Evolutionary conservation across 2,329 filamentous ascomycete species (phyloP).

Genomic region (Xylaria sp.): DNA sequence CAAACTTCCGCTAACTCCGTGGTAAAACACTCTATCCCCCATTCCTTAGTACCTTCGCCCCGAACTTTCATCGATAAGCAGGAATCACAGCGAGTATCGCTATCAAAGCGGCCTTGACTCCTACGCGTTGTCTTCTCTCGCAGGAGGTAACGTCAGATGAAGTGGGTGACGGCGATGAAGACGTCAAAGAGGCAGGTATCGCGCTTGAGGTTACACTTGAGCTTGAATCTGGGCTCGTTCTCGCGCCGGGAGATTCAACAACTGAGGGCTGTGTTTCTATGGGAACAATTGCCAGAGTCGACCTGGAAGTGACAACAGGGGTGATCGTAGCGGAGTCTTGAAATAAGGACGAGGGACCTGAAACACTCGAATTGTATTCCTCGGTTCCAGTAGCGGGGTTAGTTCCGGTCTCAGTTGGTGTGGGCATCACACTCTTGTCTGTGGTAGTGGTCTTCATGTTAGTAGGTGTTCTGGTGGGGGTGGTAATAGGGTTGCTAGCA

Average conservation of each 20-base stretch:
- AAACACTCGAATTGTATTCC: constrained; percentile 34
- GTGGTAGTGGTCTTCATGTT: constrained; percentile 23
- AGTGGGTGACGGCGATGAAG: constrained; percentile 14
- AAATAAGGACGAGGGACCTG: constrained; percentile 38
- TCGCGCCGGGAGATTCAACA: not conserved
- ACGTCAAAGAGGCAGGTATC: constrained; percentile 28
- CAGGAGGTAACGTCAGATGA: no score
- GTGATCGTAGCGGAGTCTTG: constrained; percentile 33
- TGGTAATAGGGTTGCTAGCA: no score
- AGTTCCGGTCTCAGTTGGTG: not conserved
- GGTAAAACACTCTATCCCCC: not conserved
- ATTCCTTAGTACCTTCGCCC: not conserved
- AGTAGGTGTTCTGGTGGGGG: constrained; percentile 21
- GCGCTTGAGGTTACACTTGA: constrained; percentile 20
- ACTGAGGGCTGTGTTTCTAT: constrained; percentile 31
- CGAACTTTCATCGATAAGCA: constrained; percentile 36
- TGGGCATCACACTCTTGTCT: not conserved
- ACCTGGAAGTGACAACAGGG: constrained; percentile 22
- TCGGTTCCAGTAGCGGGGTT: constrained; percentile 20
- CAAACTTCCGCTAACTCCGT: not conserved
- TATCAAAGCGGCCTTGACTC: constrained; percentile 36
- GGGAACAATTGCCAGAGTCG: constrained; percentile 26
- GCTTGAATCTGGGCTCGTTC: not conserved
- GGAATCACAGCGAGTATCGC: constrained; percentile 42
- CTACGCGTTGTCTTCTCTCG: not conserved